Percentiles rank a stretch among this genome's conserved stretches.
These are phyloP conservation scores for Mycena galopus DNA, from an alignment of 768 basidiomycete genomes.

Conservation along the genomic window DNA sequence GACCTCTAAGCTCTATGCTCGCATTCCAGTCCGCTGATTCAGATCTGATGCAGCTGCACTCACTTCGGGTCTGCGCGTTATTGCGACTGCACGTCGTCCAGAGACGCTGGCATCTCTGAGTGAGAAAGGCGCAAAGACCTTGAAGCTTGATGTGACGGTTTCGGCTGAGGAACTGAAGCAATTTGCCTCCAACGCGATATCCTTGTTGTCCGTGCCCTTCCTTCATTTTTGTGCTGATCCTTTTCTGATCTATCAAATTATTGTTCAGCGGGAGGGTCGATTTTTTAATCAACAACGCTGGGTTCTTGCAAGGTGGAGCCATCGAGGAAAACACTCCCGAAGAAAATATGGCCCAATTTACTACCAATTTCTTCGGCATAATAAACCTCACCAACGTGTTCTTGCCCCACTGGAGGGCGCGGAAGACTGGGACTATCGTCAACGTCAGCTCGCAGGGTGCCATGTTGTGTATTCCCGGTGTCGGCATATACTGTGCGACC, in stretches of 20 bases:
- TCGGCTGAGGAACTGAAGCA: slow-evolving; percentile 9
- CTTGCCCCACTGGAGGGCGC: slow-evolving; percentile 43
- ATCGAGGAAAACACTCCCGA: slow-evolving; percentile 35
- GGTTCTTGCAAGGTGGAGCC: slow-evolving; percentile 38
- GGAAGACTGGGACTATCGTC: slow-evolving; percentile 34
- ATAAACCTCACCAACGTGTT: slow-evolving; percentile 43
- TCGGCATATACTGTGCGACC: slow-evolving; percentile 37
- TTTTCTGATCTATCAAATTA: not conserved
- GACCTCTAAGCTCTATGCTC: not conserved
- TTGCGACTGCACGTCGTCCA: slow-evolving; percentile 27
- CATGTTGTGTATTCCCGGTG: slow-evolving; percentile 25
- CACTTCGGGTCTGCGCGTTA: slow-evolving; percentile 7
- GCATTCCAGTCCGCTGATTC: not conserved
- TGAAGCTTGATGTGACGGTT: slow-evolving; percentile 23
- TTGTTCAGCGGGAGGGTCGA: slow-evolving; percentile 37
- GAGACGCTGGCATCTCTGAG: slow-evolving; percentile 10
- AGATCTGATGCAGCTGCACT: slow-evolving; percentile 9
- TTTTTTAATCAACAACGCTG: slow-evolving; percentile 45
- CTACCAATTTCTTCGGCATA: slow-evolving; percentile 46
- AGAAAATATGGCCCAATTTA: slow-evolving; percentile 37
- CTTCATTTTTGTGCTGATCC: not conserved
- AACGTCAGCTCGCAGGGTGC: slow-evolving; percentile 38
- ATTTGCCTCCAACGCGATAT: slow-evolving; percentile 10
- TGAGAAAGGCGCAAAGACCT: slow-evolving; percentile 13
- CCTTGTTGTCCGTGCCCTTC: slow-evolving; percentile 1